Conservation (phyloP, 139 green algal genomes). For the Deuterostichococcus epilithicus region DNA sequence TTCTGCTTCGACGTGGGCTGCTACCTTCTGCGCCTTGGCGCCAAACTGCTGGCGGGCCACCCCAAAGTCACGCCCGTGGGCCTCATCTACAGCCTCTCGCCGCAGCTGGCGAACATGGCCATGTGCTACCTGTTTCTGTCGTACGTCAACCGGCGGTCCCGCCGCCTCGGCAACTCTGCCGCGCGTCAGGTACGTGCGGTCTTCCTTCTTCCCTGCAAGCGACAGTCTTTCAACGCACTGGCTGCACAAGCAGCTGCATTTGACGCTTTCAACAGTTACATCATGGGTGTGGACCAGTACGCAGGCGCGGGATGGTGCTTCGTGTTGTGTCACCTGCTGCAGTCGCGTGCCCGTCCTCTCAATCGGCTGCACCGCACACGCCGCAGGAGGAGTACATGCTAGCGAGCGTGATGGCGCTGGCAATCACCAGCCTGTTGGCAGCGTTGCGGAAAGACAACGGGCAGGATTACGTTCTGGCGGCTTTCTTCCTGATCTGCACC, state of each 20-base stretch:
- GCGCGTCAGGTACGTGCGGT: constrained; percentile 39
- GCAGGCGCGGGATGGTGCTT: too few relatives aligned
- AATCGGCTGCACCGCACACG: not conserved
- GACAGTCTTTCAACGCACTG: too few relatives aligned
- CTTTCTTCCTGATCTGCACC: constrained; percentile 78
- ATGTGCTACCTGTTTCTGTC: constrained; percentile 53
- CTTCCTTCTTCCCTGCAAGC: too few relatives aligned
- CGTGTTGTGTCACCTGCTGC: not conserved
- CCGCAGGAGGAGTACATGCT: constrained; percentile 73
- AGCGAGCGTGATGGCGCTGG: constrained; percentile 45
- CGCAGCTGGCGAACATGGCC: constrained; percentile 67
- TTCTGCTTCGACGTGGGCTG: constrained; percentile 64
- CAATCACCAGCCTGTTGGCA: constrained; percentile 59
- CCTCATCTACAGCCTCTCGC: constrained; percentile 1
- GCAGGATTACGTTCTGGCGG: constrained; percentile 63
- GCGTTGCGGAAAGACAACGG: not conserved
- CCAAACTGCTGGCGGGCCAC: constrained; percentile 12
- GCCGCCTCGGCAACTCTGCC: constrained; percentile 28
- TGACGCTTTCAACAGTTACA: constrained; percentile 7
- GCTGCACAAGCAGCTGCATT: not conserved
- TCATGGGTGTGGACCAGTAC: too few relatives aligned
- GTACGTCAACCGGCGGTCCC: constrained; percentile 50
- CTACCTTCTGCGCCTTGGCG: constrained; percentile 43
- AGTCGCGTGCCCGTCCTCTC: not conserved
- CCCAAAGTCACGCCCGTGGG: not conserved